phyloP scores from a whole-genome alignment of 2,329 filamentous ascomycete species.

The Coniochaeta sp. region DNA sequence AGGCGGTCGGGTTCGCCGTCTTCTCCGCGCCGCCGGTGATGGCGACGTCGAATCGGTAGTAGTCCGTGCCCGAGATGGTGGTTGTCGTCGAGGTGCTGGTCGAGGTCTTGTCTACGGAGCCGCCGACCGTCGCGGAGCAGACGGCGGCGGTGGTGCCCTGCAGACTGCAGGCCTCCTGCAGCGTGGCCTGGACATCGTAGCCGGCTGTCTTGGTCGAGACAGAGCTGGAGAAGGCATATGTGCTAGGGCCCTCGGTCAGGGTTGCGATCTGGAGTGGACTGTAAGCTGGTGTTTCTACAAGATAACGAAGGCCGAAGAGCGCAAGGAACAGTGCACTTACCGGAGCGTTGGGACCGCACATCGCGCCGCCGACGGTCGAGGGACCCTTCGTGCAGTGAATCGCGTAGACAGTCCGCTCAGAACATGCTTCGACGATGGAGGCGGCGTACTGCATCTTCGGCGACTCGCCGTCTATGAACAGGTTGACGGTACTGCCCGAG shows the following conservation, averaged over 20 bases:
- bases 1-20: constrained; percentile 6
- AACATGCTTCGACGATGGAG: constrained; percentile 5
- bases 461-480: constrained; percentile 3
- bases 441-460: constrained; percentile 1
- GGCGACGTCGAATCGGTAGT: constrained; percentile 8
- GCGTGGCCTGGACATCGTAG: background rate
- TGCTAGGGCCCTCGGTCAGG: constrained; percentile 1
- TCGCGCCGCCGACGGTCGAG: background rate
- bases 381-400: constrained; percentile 4
- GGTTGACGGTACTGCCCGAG: constrained; percentile 5
- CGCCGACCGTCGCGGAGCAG: constrained; percentile 3
- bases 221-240: constrained; percentile 1
- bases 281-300: too few relatives aligned
- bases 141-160: constrained; percentile 6
- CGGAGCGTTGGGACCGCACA: constrained; percentile 1
- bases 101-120: background rate
- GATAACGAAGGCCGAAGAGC: too few relatives aligned
- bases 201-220: background rate
- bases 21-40: constrained; percentile 12
- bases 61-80: background rate
- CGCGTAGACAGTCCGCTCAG: constrained; percentile 4
- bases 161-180: constrained; percentile 5
- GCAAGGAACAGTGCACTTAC: too few relatives aligned
- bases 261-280: background rate
- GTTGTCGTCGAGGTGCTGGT: background rate